Conservation (phyloP, 768 basidiomycete species). For the Russula earlei region DNA sequence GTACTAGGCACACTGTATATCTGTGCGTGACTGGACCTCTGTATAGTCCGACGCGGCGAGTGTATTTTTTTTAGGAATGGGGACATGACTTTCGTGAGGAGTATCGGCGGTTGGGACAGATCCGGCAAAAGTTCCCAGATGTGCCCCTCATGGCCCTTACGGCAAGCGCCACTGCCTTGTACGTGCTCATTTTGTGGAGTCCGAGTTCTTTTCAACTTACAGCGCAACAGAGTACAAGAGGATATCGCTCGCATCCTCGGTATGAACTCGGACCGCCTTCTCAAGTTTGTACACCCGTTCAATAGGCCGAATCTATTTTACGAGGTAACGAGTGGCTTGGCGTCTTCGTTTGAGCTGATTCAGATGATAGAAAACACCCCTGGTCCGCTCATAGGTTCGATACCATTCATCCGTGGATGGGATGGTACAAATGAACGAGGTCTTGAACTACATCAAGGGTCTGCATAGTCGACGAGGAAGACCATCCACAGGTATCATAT, state of each 20-base stretch:
- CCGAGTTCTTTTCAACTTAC: not conserved
- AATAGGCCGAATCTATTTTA: slow-evolving; percentile 76
- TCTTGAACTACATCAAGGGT: slow-evolving; percentile 54
- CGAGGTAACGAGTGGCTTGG: slow-evolving; percentile 38
- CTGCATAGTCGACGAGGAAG: slow-evolving; percentile 51
- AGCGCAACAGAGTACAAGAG: slow-evolving; percentile 50
- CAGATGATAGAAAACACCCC: not conserved
- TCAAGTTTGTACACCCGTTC: slow-evolving; percentile 65
- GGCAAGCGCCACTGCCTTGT: slow-evolving; percentile 71
- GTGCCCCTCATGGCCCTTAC: slow-evolving; percentile 86
- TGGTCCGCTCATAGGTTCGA: slow-evolving; percentile 39
- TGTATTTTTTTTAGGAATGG: slow-evolving; percentile 55
- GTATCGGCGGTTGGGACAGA: slow-evolving; percentile 61
- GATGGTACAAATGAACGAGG: slow-evolving; percentile 49
- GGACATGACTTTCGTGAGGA: slow-evolving; percentile 72
- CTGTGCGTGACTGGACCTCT: slow-evolving; percentile 34
- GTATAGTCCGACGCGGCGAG: not conserved
- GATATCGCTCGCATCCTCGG: slow-evolving; percentile 64
- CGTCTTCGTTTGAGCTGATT: not conserved
- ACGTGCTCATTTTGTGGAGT: slow-evolving; percentile 20
- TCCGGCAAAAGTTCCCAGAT: slow-evolving; percentile 53
- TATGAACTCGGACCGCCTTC: slow-evolving; percentile 47
- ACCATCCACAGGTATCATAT: slow-evolving; percentile 64
- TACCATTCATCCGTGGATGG: slow-evolving; percentile 49
- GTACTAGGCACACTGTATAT: slow-evolving; percentile 70